Evolutionary conservation across 352 stramenopile genomes (phyloP), one percentile per base, ranked within the genome.

Genomic region (Phytophthora melonis): DNA sequence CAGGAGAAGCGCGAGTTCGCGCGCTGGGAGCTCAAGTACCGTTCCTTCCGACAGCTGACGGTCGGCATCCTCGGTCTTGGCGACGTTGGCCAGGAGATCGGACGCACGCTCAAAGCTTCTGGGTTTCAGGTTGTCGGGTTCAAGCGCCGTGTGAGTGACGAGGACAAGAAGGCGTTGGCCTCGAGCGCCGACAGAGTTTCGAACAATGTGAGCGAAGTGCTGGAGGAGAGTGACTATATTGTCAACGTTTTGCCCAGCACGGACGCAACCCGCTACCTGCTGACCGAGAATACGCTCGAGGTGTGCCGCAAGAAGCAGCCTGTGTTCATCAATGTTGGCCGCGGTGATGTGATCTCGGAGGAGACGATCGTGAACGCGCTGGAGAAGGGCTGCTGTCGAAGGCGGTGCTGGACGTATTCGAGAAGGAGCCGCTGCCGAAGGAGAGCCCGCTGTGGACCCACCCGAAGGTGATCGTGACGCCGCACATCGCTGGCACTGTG

Each of bases 201-300:
- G 14, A 84, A 70, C 4, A 72, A 89, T 41, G 55, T 93, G 18
- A 55, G 71, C 53, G 71, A 86, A 7, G 77, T 93, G 53, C 56
- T 91, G 8, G 58, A 74, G 58, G 67, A 84, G 53, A 80, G 77
- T 16, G 92, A 98, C 76, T 95, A 93, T 56, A 45, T 97, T 11
- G 87, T 98, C 43, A 94, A 86, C 61, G 86, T 95, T 5, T 73
- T 98, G 25, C 90, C 92, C 18, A 97, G 88, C 45, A 98, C 92
- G 11, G 18, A 59, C 1, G 77, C 77, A n/a, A 98, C 92, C 52
- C 80, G 80, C 39, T 81, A 88, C 58, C 65, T 96, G 21, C 68
- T 98, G 49, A 86, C 75, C 5, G 77, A 89, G 25, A 70, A 81
- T 21, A 72, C 72, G 21, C 70, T 97, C 3, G 39, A 74, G 47